Conservation (phyloP, 2,329 filamentous ascomycete genomes). For the Cordyceps cicadae region DNA sequence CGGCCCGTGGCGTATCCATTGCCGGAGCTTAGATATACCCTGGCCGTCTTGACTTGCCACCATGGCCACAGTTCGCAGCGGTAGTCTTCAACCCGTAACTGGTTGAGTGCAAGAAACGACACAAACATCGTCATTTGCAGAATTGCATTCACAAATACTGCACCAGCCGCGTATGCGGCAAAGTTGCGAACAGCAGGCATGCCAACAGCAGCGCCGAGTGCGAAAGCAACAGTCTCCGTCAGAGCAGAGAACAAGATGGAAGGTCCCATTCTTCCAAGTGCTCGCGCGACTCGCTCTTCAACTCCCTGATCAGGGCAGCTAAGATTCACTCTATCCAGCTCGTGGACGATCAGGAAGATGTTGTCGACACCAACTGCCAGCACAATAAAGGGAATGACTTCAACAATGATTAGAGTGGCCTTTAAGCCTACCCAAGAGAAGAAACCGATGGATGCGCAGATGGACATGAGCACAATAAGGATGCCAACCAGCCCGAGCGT, state of each 20-base stretch:
- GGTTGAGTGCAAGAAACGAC: constrained; percentile 83
- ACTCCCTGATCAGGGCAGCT: constrained; percentile 85
- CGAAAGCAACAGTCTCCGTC: constrained; percentile 89
- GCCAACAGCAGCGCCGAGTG: constrained; percentile 83
- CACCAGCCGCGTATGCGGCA: constrained; percentile 89
- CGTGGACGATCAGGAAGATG: constrained; percentile 96
- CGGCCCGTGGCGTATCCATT: constrained; percentile 50
- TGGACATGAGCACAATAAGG: constrained; percentile 93
- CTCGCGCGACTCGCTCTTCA: constrained; percentile 74
- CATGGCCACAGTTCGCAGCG: constrained; percentile 91
- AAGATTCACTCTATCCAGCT: constrained; percentile 90
- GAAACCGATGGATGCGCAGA: constrained; percentile 86
- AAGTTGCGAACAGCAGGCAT: constrained; percentile 99
- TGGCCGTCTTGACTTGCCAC: constrained; percentile 67
- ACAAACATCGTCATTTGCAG: constrained; percentile 96
- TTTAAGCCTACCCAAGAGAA: constrained; percentile 90
- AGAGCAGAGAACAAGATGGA: constrained; percentile 93
- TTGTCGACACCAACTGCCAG: constrained; percentile 96
- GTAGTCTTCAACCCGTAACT: constrained; percentile 78
- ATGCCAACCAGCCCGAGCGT: constrained; percentile 92
- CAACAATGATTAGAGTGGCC: constrained; percentile 93
- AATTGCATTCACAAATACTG: constrained; percentile 94
- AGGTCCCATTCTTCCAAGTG: constrained; percentile 91
- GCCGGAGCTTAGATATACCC: constrained; percentile 50
- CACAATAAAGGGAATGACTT: constrained; percentile 96